A percentile compares a stretch with the other conserved stretches of the same genome.
These are phyloP conservation scores for Cytidiella melzeri DNA, from an alignment of 768 basidiomycete genomes.

Conservation along the genomic window DNA sequence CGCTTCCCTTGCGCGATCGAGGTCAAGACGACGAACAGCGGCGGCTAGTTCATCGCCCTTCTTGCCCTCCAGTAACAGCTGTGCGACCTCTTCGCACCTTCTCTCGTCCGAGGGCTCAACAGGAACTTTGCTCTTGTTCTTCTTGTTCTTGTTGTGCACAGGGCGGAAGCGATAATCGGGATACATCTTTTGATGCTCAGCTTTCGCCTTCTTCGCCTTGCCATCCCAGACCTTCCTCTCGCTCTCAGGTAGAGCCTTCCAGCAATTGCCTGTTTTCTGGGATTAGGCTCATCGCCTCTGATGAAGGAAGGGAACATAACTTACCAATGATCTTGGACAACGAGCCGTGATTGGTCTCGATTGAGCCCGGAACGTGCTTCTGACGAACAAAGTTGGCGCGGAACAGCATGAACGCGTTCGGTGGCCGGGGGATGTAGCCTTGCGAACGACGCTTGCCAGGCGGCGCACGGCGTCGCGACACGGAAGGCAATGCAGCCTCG, in stretches of 20 bases:
- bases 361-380: constrained; percentile 44
- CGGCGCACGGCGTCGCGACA: constrained; percentile 43
- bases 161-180: constrained; percentile 54
- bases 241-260: constrained; percentile 63
- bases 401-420: constrained; percentile 85
- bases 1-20: constrained; percentile 12
- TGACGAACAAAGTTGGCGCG: constrained; percentile 55
- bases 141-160: constrained; percentile 38
- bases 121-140: constrained; percentile 28
- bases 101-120: constrained; percentile 24
- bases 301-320: neutral
- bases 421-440: constrained; percentile 67
- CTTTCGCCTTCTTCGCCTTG: constrained; percentile 67
- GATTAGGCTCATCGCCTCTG: no score
- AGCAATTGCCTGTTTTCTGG: constrained; percentile 37
- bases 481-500: constrained; percentile 30
- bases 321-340: constrained; percentile 43
- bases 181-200: constrained; percentile 60
- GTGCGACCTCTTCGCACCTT: constrained; percentile 49
- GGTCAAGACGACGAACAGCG: constrained; percentile 51
- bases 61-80: constrained; percentile 59
- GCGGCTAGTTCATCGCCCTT: constrained; percentile 63
- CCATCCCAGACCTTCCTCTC: constrained; percentile 72
- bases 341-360: constrained; percentile 44
- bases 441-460: constrained; percentile 63